These are phyloP conservation scores for Pichia sp. DNA, from an alignment of 1,139 yeast species.

Conservation along the genomic window DNA sequence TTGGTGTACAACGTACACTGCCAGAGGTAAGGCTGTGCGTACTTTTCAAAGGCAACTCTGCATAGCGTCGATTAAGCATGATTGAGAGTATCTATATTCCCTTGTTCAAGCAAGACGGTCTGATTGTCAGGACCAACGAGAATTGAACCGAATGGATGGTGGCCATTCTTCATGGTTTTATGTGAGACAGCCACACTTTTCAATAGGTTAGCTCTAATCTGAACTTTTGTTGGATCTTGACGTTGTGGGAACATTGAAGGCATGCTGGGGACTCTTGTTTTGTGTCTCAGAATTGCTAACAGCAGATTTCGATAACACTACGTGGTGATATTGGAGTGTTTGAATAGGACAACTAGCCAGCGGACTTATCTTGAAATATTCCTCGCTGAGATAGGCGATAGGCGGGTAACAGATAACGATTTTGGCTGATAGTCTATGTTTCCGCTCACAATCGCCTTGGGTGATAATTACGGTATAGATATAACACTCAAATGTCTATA, in stretches of 20 bases:
- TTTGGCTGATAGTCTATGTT: too few species aligned
- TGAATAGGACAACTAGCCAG: too few species aligned
- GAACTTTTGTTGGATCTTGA: constrained; percentile 9
- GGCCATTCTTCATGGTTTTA: constrained; percentile 17
- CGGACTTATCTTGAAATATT: too few species aligned
- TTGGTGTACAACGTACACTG: constrained; percentile 24
- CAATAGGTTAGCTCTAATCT: constrained; percentile 11
- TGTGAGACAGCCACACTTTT: constrained; percentile 16
- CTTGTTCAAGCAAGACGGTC: constrained; percentile 19
- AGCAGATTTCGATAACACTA: too few species aligned
- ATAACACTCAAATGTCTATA: too few species aligned
- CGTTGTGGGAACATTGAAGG: constrained; percentile 17
- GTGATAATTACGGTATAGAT: too few species aligned
- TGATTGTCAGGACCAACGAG: constrained; percentile 22
- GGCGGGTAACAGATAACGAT: too few species aligned
- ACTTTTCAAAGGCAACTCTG: constrained; percentile 17
- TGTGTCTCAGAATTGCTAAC: too few species aligned
- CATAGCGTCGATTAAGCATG: constrained; percentile 25
- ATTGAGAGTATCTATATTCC: constrained; percentile 23
- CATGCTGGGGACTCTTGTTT: too few species aligned
- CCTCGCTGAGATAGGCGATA: too few species aligned
- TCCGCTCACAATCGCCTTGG: too few species aligned
- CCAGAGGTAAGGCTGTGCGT: constrained; percentile 20
- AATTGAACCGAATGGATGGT: constrained; percentile 25
- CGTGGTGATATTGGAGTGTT: too few species aligned